phyloP scores from a whole-genome alignment of 768 basidiomycete species.

The Tephrocybe rancida region DNA sequence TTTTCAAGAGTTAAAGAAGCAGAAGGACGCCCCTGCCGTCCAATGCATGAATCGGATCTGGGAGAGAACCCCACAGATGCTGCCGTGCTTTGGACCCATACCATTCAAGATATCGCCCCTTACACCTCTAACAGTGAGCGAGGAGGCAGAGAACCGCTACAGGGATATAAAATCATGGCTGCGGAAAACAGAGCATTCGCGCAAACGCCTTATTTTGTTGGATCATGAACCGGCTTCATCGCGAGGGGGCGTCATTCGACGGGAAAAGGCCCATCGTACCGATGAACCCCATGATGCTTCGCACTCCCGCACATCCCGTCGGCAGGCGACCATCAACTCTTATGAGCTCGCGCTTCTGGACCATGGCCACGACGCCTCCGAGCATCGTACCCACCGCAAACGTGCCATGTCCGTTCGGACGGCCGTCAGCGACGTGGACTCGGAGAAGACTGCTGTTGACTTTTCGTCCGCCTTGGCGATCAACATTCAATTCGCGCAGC shows the following conservation, averaged over 20 bases:
- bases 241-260: neutral
- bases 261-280: neutral
- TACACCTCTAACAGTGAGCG: neutral
- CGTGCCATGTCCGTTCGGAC: neutral
- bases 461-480: neutral
- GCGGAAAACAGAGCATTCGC: conserved; percentile 5
- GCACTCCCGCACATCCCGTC: neutral
- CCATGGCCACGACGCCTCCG: neutral
- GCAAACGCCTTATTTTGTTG: neutral
- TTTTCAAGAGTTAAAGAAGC: conserved; percentile 24
- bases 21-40: neutral
- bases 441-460: conserved; percentile 1
- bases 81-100: conserved; percentile 11
- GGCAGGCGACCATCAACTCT: neutral
- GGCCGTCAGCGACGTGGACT: conserved; percentile 1
- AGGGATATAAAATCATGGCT: conserved; percentile 7
- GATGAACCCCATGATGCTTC: neutral
- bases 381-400: neutral
- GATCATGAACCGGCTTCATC: neutral
- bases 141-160: neutral
- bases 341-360: neutral
- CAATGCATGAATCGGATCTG: conserved; percentile 8
- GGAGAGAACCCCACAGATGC: conserved; percentile 8
- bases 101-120: neutral
- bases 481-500: neutral